phyloP scores from a whole-genome alignment of 768 basidiomycete species.

The Xerocomellus dryophilus region DNA sequence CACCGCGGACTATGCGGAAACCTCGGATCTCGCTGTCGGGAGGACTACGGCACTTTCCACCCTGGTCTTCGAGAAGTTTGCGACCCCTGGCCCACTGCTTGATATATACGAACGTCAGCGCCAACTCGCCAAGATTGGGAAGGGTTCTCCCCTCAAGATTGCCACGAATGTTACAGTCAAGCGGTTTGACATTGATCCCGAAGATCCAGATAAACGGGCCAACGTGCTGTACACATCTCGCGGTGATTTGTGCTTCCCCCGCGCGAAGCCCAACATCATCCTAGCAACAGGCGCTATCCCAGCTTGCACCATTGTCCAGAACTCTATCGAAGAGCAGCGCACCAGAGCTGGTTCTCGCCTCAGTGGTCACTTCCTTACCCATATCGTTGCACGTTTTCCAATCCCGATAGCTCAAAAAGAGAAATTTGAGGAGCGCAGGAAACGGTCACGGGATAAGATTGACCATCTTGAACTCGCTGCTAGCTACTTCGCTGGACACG shows the following conservation, averaged over 20 bases:
- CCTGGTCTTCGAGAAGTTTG: conserved; percentile 17
- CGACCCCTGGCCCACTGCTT: conserved; percentile 17
- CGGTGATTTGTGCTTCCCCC: conserved; percentile 11
- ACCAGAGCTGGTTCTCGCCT: conserved; percentile 15
- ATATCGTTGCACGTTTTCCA: conserved; percentile 7
- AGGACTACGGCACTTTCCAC: conserved; percentile 5
- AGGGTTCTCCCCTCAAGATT: conserved; percentile 17
- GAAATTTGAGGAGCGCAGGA: too few relatives aligned
- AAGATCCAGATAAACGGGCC: background rate
- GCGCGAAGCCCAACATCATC: conserved; percentile 16
- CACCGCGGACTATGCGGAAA: background rate
- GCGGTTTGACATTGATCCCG: conserved; percentile 12
- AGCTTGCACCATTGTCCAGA: conserved; percentile 17
- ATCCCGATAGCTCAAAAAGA: background rate
- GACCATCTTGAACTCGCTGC: background rate
- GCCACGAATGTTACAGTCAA: conserved; percentile 10
- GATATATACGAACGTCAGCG: conserved; percentile 14
- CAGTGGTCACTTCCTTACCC: conserved; percentile 16
- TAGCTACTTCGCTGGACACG: conserved; percentile 9
- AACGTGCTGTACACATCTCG: conserved; percentile 17
- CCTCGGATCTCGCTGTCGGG: conserved; percentile 13
- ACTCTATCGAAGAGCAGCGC: conserved; percentile 11
- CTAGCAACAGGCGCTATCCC: conserved; percentile 22
- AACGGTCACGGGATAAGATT: too few relatives aligned
- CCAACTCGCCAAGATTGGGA: conserved; percentile 1